phyloP scores from a whole-genome alignment of 352 stramenopile genomes.

The Globisporangium alternatum region DNA sequence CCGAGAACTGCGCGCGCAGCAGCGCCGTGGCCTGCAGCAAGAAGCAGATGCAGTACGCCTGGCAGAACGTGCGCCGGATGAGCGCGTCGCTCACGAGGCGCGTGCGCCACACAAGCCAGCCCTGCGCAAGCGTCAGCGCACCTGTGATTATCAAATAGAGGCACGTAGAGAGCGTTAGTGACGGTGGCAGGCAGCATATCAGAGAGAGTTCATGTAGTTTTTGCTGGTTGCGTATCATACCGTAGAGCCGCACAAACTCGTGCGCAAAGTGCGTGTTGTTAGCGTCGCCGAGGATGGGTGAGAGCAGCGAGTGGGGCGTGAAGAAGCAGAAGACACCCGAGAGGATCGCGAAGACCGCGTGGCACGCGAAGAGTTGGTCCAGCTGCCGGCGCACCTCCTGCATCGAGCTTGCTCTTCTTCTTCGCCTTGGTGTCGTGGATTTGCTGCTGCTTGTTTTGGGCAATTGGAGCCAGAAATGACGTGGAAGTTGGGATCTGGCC shows the following conservation, averaged over 20 bases:
- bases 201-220: neutral
- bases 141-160: conserved; percentile 24
- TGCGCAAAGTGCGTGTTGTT: conserved; percentile 84
- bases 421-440: neutral
- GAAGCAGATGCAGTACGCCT: conserved; percentile 88
- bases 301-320: conserved; percentile 79
- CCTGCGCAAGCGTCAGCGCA: conserved; percentile 76
- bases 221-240: conserved; percentile 8
- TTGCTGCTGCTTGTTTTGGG: neutral
- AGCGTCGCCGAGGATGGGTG: conserved; percentile 63
- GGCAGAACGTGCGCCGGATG: conserved; percentile 83
- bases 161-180: neutral
- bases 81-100: conserved; percentile 83
- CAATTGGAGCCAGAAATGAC: conserved; percentile 13
- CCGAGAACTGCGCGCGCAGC: conserved; percentile 64
- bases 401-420: conserved; percentile 21
- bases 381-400: conserved; percentile 70
- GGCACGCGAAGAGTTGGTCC: conserved; percentile 77
- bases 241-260: conserved; percentile 86
- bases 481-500: neutral
- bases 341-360: conserved; percentile 66
- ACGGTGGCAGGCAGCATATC: too few species aligned
- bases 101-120: conserved; percentile 85
- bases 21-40: conserved; percentile 69
- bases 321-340: conserved; percentile 71